Conservation (phyloP, 176 grass and related monocot genomes). For the Bromus sterilis region DNA sequence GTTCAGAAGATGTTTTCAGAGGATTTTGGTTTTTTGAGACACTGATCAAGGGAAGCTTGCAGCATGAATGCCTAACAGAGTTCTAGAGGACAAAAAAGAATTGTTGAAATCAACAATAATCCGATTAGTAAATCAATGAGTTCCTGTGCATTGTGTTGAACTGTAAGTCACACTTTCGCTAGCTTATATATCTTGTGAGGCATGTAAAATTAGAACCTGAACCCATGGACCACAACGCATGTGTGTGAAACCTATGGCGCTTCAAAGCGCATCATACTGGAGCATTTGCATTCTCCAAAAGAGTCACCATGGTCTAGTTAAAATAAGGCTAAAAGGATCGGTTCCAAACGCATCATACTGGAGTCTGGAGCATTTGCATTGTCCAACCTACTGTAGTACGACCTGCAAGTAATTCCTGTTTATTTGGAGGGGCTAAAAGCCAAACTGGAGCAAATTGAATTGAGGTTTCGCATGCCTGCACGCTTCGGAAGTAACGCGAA, state of each 20-base stretch:
- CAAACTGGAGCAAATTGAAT: neutral
- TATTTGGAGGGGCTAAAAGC: neutral
- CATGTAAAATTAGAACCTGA: slow-evolving; percentile 5
- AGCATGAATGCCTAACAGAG: slow-evolving; percentile 41
- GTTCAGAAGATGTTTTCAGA: neutral
- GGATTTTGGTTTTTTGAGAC: neutral
- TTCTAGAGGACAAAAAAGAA: slow-evolving; percentile 31
- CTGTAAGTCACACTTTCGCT: no score
- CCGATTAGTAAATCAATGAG: neutral
- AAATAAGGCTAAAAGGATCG: neutral
- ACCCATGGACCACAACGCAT: neutral
- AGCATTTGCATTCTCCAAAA: neutral
- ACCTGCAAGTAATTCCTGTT: neutral
- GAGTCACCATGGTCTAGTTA: neutral
- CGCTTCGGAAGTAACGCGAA: neutral
- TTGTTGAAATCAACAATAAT: neutral
- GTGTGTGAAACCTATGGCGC: neutral
- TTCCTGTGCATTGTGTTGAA: no score
- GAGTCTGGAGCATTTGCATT: no score
- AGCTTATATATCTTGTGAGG: neutral
- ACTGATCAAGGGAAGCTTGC: neutral
- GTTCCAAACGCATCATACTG: no score
- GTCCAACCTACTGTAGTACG: no score
- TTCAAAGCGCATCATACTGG: neutral
- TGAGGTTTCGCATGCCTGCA: neutral